Base-by-base conservation (phyloP, 352 stramenopile genomes). In the Globisporangium nodosum region DNA sequence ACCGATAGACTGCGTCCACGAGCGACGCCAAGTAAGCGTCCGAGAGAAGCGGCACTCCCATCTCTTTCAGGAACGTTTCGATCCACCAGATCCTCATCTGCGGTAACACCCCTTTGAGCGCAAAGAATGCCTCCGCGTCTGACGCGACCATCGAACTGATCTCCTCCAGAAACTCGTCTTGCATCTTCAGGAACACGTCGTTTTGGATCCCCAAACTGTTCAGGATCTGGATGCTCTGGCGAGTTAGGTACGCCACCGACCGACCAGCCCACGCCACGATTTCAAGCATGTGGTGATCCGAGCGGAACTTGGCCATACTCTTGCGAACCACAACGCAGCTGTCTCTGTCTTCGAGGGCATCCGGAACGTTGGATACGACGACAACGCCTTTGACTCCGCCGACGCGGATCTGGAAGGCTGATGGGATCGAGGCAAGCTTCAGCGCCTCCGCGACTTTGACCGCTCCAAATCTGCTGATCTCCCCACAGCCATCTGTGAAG, bases 221-320 rank as follows among this genome's bases (percentile, higher is more conserved):
- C 40, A 93, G 60, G 39, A 94, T 80, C 39, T 78, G 46, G 20
- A 94, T 86, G 52, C 84, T 91, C 60, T 94, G 83, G 3, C 82
- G 74, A 15, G 77, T 92, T 39, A 94, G 63, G 55, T 85, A 91
- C 9, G 78, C 81, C 8, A 81, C 54, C 7, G 83, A 92, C 27
- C 61, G 69, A 20, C 72, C 75, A 0, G 77, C 67, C 42, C 60
- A 75, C 5, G 81, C 70, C 2, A 92, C 77, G 35, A 92, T 74
- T 50, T 92, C 83, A 49, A 92, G 58, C 66, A 82, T 76, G n/a
- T 66, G 73, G 56, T 92, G 76, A 13, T 31, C 56, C 1, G 80
- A 89, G 4, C 31, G 13, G 35, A 92, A 92, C 60, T 92, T 92
- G 4, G 68, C 74, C 81, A 90, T 90, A 45, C 83, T 92, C 57